Conservation (phyloP, 2,329 filamentous ascomycete genomes). For the Fusarium compactum region DNA sequence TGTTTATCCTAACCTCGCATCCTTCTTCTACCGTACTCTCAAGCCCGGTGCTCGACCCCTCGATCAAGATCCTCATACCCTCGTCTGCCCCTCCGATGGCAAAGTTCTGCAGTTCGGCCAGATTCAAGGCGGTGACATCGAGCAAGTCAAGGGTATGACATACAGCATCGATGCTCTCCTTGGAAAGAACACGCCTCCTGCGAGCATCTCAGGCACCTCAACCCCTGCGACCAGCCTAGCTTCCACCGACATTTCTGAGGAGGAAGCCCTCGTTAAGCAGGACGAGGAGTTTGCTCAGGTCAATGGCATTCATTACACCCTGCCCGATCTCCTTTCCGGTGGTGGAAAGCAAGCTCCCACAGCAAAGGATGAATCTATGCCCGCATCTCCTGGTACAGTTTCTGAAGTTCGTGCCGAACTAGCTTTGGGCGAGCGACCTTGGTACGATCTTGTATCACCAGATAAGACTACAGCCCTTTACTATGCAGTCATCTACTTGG, state of each 20-base stretch:
- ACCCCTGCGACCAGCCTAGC: conserved; percentile 43
- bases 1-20: conserved; percentile 89
- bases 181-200: conserved; percentile 71
- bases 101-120: conserved; percentile 91
- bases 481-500: conserved; percentile 95
- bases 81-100: conserved; percentile 91
- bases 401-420: conserved; percentile 87
- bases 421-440: conserved; percentile 76
- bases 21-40: conserved; percentile 96
- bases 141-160: conserved; percentile 98
- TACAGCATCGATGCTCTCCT: conserved; percentile 95
- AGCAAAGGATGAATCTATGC: conserved; percentile 79
- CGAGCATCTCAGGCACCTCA: conserved; percentile 62
- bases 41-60: conserved; percentile 90
- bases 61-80: conserved; percentile 81
- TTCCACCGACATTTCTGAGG: conserved; percentile 54
- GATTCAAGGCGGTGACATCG: conserved; percentile 93
- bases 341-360: conserved; percentile 58
- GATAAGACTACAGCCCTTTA: conserved; percentile 80
- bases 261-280: conserved; percentile 77
- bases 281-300: conserved; percentile 94
- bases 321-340: conserved; percentile 90
- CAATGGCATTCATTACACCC: conserved; percentile 95
- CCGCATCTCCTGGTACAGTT: conserved; percentile 74
- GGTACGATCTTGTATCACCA: conserved; percentile 75